phyloP scores from a whole-genome alignment of 345 rosid species.

The Kandelia obovata region DNA sequence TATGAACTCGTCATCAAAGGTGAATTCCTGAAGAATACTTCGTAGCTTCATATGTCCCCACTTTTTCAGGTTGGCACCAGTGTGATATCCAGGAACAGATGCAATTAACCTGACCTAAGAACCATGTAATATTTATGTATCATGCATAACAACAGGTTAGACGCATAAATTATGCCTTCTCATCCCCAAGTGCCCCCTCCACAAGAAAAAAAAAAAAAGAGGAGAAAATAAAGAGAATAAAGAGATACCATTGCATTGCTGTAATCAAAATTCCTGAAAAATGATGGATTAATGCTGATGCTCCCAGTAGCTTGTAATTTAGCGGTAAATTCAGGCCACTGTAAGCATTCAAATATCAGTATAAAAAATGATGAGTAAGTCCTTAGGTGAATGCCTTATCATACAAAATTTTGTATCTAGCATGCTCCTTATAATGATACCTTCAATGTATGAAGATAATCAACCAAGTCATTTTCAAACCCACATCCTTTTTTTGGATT shows the following conservation, averaged over 20 bases:
- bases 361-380: not conserved
- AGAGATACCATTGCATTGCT: constrained; percentile 54
- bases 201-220: not conserved
- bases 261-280: constrained; percentile 82
- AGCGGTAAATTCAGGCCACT: constrained; percentile 80
- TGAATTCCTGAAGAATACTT: constrained; percentile 64
- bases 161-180: not conserved
- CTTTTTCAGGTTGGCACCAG: constrained; percentile 62
- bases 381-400: not conserved
- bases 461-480: constrained; percentile 79
- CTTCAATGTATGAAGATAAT: constrained; percentile 81
- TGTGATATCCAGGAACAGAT: constrained; percentile 95
- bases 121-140: constrained; percentile 9
- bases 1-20: constrained; percentile 66
- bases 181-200: not conserved
- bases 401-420: not conserved
- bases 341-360: constrained; percentile 17
- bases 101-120: constrained; percentile 75
- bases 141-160: constrained; percentile 8
- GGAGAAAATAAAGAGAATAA: not conserved
- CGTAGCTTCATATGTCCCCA: constrained; percentile 96
- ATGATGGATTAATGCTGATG: constrained; percentile 60
- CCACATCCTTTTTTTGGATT: constrained; percentile 43
- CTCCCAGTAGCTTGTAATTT: constrained; percentile 55
- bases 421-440: constrained; percentile 23